Percentiles rank a stretch among this genome's conserved stretches.
Conservation (phyloP, 2,329 filamentous ascomycete species). For the Fusarium ramigenum region DNA sequence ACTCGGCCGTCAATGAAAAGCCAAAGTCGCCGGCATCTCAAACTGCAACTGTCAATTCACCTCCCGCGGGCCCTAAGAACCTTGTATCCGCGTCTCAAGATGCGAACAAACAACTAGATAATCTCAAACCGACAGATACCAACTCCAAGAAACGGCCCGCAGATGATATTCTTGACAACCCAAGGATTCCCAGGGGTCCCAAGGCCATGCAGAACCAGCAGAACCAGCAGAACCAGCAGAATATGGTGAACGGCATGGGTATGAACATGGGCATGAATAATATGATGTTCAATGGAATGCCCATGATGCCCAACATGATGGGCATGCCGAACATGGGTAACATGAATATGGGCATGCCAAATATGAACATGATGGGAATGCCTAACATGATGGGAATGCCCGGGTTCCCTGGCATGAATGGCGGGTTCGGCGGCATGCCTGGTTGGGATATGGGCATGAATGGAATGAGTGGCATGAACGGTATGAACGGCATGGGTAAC, state of each 20-base stretch:
- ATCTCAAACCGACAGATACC: constrained; percentile 44
- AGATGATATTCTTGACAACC: constrained; percentile 74
- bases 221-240: constrained; percentile 61
- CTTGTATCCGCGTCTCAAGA: constrained; percentile 46
- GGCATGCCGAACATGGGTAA: constrained; percentile 49
- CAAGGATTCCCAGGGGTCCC: constrained; percentile 71
- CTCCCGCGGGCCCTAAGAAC: constrained; percentile 44
- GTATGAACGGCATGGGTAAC: constrained; percentile 44
- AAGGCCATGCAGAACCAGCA: constrained; percentile 71
- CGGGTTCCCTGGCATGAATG: constrained; percentile 44
- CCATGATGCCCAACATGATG: constrained; percentile 55
- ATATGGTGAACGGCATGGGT: constrained; percentile 57
- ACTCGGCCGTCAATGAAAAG: constrained; percentile 44
- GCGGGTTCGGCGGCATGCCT: constrained; percentile 40
- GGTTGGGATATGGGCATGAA: constrained; percentile 44
- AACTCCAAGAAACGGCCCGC: constrained; percentile 82
- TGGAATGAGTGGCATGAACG: constrained; percentile 34
- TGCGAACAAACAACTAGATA: constrained; percentile 48
- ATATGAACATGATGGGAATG: constrained; percentile 47
- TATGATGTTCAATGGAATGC: constrained; percentile 55
- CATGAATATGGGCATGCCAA: constrained; percentile 51
- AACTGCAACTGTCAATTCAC: constrained; percentile 39
- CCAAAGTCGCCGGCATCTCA: constrained; percentile 48
- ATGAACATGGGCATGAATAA: constrained; percentile 58
- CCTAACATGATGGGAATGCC: constrained; percentile 49